Conservation (phyloP, 257 asterid species). For the Solanum bulbocastanum region DNA sequence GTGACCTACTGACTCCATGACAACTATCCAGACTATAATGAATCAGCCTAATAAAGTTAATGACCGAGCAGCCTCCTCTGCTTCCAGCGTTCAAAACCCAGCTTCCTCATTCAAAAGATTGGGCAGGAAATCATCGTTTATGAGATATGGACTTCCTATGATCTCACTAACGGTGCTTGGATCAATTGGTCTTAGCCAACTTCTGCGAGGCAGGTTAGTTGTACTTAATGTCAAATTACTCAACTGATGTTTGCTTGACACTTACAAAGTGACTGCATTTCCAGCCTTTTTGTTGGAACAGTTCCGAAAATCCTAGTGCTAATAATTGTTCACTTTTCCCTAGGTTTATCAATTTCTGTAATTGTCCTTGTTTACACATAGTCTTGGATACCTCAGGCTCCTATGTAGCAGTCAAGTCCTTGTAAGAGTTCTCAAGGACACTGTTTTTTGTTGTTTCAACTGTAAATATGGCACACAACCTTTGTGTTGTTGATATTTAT, state of each 20-base stretch:
- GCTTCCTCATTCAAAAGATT: constrained; percentile 51
- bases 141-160: constrained; percentile 90
- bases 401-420: not conserved
- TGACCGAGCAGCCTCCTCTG: constrained; percentile 12
- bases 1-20: constrained; percentile 13
- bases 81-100: constrained; percentile 14
- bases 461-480: not conserved
- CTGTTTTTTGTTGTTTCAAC: not conserved
- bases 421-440: not conserved
- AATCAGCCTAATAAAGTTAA: constrained; percentile 24
- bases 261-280: not conserved
- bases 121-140: constrained; percentile 71
- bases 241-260: not conserved
- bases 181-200: constrained; percentile 84
- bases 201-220: constrained; percentile 86
- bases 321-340: not conserved
- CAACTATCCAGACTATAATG: constrained; percentile 5
- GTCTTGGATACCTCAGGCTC: not conserved
- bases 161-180: constrained; percentile 87
- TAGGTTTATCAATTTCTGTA: not conserved
- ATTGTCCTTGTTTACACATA: not conserved
- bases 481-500: not conserved
- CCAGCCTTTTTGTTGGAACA: not conserved
- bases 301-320: not conserved
- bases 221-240: not conserved